Conservation (phyloP, 129 eudicot genomes). For the Tanacetum coccineum region DNA sequence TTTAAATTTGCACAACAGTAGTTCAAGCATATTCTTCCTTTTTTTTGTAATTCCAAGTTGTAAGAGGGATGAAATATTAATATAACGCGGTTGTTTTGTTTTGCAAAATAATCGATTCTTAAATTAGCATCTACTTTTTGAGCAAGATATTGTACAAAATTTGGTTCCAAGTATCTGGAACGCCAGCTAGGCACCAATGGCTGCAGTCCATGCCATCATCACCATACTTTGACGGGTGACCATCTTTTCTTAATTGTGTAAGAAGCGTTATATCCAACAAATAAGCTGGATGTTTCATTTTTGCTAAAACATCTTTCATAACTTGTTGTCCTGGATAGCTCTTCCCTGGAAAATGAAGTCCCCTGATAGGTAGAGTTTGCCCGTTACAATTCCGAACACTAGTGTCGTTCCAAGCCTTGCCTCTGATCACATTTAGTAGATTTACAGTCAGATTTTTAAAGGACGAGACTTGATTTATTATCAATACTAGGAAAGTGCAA, state of each 20-base stretch:
- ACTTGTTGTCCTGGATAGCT: conserved; percentile 52
- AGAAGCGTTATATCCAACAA: conserved; percentile 67
- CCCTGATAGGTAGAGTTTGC: conserved; percentile 56
- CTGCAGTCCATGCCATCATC: conserved; percentile 62
- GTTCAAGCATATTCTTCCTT: conserved; percentile 8
- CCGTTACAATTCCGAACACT: conserved; percentile 36
- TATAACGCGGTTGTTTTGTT: conserved; percentile 18
- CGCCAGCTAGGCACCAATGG: conserved; percentile 95
- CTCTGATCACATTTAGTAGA: conserved; percentile 39
- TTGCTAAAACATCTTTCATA: conserved; percentile 43
- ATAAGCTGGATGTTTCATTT: conserved; percentile 51
- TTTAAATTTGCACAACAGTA: conserved; percentile 14
- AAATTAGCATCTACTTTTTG: conserved; percentile 18
- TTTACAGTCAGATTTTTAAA: background rate
- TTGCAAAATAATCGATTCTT: conserved; percentile 12
- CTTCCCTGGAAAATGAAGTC: conserved; percentile 54
- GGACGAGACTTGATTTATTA: background rate
- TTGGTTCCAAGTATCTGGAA: conserved; percentile 90
- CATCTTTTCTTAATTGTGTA: conserved; percentile 77
- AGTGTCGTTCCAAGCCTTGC: conserved; percentile 72
- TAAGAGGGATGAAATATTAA: conserved; percentile 17
- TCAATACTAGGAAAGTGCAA: too few species aligned
- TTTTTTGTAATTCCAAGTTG: conserved; percentile 19
- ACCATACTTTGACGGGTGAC: conserved; percentile 62
- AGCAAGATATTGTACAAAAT: conserved; percentile 53